These are phyloP conservation scores for Yarrowia keelungensis DNA, from an alignment of 805 yeast species.

Conservation along the genomic window DNA sequence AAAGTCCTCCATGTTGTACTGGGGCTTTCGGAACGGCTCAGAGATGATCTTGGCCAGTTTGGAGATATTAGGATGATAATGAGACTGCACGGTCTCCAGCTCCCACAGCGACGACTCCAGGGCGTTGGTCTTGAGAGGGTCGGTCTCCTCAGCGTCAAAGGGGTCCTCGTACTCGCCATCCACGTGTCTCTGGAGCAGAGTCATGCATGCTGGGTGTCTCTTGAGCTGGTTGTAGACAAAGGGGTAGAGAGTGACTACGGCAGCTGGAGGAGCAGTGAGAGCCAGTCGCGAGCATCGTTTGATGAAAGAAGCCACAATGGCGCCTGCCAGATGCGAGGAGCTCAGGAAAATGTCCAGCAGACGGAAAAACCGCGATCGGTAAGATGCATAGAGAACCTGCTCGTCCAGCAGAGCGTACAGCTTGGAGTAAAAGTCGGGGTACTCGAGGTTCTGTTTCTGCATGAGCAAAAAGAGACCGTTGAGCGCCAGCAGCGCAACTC, in stretches of 20 bases:
- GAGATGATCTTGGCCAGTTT: constrained; percentile 85
- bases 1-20: constrained; percentile 92
- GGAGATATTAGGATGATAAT: constrained; percentile 95
- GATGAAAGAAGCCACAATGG: constrained; percentile 86
- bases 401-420: constrained; percentile 82
- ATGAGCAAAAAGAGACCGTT: constrained; percentile 88
- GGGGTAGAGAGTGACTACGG: constrained; percentile 87
- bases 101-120: constrained; percentile 93
- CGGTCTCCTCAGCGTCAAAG: constrained; percentile 64
- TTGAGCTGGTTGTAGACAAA: constrained; percentile 87
- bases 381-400: constrained; percentile 73
- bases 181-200: constrained; percentile 67
- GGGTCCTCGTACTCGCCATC: constrained; percentile 64
- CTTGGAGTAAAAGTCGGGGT: constrained; percentile 86
- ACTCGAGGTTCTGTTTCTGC: constrained; percentile 82
- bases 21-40: constrained; percentile 88
- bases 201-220: constrained; percentile 94
- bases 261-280: constrained; percentile 82
- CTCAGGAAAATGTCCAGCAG: constrained; percentile 83
- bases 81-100: constrained; percentile 74
- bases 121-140: constrained; percentile 83
- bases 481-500: constrained; percentile 76
- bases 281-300: constrained; percentile 79
- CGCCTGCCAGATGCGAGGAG: constrained; percentile 85
- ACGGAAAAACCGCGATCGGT: constrained; percentile 87